Percentiles rank a stretch among this genome's conserved stretches.
Conservation (phyloP, 2,329 filamentous ascomycete species). For the Claviceps monticola region DNA sequence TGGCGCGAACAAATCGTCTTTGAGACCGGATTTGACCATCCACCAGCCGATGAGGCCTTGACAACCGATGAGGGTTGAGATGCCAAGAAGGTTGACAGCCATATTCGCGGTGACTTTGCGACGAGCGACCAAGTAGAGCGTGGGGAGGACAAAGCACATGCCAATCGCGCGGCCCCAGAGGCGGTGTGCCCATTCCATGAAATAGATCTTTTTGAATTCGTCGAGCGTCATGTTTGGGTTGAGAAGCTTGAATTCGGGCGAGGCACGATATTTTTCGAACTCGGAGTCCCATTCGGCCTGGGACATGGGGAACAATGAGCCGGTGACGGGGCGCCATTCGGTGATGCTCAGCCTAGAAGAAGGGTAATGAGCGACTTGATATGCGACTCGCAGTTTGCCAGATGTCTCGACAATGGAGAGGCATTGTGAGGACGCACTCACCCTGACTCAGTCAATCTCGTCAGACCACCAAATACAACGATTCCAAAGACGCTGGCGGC, state of each 20-base stretch:
- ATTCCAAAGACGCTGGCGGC: conserved; percentile 93
- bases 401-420: neutral
- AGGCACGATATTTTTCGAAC: conserved; percentile 82
- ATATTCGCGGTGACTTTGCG: conserved; percentile 66
- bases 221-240: conserved; percentile 86
- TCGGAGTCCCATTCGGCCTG: conserved; percentile 78
- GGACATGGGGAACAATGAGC: conserved; percentile 71
- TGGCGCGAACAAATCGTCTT: conserved; percentile 86
- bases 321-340: conserved; percentile 95
- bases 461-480: conserved; percentile 87
- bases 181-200: conserved; percentile 96
- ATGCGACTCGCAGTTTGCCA: neutral
- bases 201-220: conserved; percentile 98
- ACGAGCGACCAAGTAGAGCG: conserved; percentile 74
- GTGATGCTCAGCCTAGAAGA: conserved; percentile 74
- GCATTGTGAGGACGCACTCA: conserved; percentile 26
- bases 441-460: conserved; percentile 91
- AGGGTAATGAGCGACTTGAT: neutral
- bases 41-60: conserved; percentile 96
- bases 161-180: conserved; percentile 91
- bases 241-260: conserved; percentile 81
- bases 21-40: conserved; percentile 97
- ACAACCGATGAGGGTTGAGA: conserved; percentile 80
- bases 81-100: conserved; percentile 64
- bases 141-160: conserved; percentile 75